These are phyloP conservation scores for Onygena corvina DNA, from an alignment of 2,329 filamentous ascomycete genomes.

Conservation along the genomic window DNA sequence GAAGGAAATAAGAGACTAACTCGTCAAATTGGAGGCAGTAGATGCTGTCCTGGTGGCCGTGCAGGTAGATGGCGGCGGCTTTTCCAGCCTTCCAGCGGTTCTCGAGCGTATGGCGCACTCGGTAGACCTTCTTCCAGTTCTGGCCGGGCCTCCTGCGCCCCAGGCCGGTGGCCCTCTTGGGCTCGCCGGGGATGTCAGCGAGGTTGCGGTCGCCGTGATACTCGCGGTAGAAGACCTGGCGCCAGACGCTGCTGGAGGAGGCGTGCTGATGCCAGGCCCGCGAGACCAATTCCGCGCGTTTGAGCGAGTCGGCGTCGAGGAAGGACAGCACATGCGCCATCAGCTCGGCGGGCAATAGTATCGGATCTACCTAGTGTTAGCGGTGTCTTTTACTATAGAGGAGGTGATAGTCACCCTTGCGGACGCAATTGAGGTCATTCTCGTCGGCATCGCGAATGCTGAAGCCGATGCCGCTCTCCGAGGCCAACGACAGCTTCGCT, in stretches of 20 bases:
- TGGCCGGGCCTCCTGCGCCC: slow-evolving; percentile 48
- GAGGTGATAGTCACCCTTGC: slow-evolving; percentile 23
- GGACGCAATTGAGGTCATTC: slow-evolving; percentile 24
- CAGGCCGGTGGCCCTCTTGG: slow-evolving; percentile 31
- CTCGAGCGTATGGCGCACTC: slow-evolving; percentile 62
- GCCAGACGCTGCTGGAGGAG: slow-evolving; percentile 49
- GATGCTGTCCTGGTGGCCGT: slow-evolving; percentile 88
- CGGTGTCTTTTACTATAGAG: slow-evolving; percentile 6
- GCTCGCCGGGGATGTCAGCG: neutral
- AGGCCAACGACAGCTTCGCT: slow-evolving; percentile 28
- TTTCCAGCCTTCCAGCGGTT: slow-evolving; percentile 67
- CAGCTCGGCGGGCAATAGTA: slow-evolving; percentile 48
- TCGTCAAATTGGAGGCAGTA: slow-evolving; percentile 98
- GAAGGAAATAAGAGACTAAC: slow-evolving; percentile 39
- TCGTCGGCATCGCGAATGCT: slow-evolving; percentile 31
- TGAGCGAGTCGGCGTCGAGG: slow-evolving; percentile 47
- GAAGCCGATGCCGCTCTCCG: slow-evolving; percentile 41
- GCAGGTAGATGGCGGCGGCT: slow-evolving; percentile 73
- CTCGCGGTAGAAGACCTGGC: slow-evolving; percentile 46
- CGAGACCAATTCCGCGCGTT: slow-evolving; percentile 46
- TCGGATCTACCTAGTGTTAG: slow-evolving; percentile 37
- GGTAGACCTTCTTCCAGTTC: slow-evolving; percentile 78
- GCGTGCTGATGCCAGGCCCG: slow-evolving; percentile 45
- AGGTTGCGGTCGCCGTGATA: slow-evolving; percentile 33
- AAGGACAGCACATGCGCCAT: slow-evolving; percentile 47